These are phyloP conservation scores for Bidens hawaiensis DNA, from an alignment of 140 eudicot genomes.

Conservation along the genomic window DNA sequence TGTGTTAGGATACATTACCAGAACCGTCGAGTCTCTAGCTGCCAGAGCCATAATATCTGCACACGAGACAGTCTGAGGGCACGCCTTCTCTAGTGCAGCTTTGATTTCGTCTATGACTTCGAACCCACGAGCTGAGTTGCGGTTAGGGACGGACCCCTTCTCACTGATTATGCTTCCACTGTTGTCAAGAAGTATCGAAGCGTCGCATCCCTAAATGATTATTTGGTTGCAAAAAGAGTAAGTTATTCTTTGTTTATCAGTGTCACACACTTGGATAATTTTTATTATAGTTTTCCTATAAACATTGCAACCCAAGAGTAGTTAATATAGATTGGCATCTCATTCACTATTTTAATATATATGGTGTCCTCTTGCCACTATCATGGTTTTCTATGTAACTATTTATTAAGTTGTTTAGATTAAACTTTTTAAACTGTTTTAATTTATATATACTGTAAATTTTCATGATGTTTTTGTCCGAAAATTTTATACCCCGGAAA, in stretches of 20 bases:
- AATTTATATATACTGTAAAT: no score
- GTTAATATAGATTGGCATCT: no score
- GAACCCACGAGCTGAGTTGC: constrained; percentile 62
- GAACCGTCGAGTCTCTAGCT: not conserved
- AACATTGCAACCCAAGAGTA: no score
- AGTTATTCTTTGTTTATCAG: not conserved
- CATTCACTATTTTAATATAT: not conserved
- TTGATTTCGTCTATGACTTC: constrained; percentile 25
- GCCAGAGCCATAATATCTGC: constrained; percentile 28
- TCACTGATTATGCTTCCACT: constrained; percentile 2
- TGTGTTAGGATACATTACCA: not conserved
- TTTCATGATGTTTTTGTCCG: no score
- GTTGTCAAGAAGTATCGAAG: not conserved
- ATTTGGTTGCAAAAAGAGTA: constrained; percentile 4
- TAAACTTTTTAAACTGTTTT: no score
- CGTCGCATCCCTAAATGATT: not conserved
- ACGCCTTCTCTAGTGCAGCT: constrained; percentile 13
- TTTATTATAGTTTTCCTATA: no score
- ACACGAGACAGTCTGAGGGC: not conserved
- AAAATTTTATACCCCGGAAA: no score
- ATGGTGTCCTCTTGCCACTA: not conserved
- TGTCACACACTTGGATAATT: not conserved
- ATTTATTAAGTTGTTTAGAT: no score
- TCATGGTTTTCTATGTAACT: not conserved
- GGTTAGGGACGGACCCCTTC: constrained; percentile 33